Conservation (phyloP, 2,329 filamentous ascomycete species). For the Rhynchosporium secalis region DNA sequence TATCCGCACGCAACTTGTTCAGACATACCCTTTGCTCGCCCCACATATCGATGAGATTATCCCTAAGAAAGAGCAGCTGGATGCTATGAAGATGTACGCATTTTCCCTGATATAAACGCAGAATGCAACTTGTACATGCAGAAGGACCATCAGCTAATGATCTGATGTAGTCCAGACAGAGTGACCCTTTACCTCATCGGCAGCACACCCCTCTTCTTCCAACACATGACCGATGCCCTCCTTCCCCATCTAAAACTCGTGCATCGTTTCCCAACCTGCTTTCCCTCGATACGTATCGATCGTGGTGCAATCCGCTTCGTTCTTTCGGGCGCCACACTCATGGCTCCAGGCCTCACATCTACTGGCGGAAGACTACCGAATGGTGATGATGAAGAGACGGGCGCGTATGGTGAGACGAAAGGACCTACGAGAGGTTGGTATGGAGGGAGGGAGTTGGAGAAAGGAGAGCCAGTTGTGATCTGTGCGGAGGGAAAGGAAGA, state of each 20-base stretch:
- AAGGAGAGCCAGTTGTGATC: constrained; percentile 83
- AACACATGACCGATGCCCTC: constrained; percentile 71
- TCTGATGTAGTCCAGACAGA: constrained; percentile 66
- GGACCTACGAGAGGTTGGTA: constrained; percentile 45
- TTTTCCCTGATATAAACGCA: not conserved
- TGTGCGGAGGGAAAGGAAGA: constrained; percentile 92
- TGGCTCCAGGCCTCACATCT: constrained; percentile 91
- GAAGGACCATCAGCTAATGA: too few species aligned
- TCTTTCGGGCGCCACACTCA: constrained; percentile 86
- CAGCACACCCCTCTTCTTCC: constrained; percentile 82
- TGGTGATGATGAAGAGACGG: constrained; percentile 42
- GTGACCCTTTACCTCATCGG: constrained; percentile 85
- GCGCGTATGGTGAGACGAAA: constrained; percentile 35
- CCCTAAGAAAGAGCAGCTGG: constrained; percentile 89
- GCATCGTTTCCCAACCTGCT: constrained; percentile 83
- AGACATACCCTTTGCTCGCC: constrained; percentile 81
- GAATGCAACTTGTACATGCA: too few species aligned
- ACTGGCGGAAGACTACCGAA: constrained; percentile 75
- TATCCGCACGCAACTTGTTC: constrained; percentile 78
- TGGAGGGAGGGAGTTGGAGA: constrained; percentile 67
- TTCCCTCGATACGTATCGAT: constrained; percentile 86
- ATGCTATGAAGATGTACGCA: constrained; percentile 78
- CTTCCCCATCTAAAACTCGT: constrained; percentile 87
- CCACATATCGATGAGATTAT: constrained; percentile 91
- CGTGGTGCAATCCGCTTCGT: constrained; percentile 96